Evolutionary conservation across 352 stramenopile genomes (phyloP).

Genomic region (Pythium coloratum): DNA sequence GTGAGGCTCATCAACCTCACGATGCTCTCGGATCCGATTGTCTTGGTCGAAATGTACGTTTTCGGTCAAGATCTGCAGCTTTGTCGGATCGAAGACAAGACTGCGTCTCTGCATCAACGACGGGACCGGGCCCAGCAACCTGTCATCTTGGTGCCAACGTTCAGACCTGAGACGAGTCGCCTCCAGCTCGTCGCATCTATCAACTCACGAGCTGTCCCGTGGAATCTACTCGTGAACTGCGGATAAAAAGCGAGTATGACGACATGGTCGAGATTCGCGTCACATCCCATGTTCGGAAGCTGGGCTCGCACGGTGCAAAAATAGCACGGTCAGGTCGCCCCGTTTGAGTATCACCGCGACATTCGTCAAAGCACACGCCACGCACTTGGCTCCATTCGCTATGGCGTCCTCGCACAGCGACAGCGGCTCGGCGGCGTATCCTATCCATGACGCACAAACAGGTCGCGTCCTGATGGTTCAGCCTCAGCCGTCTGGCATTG

Average conservation of each 20-base stretch:
- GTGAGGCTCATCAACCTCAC: conserved; percentile 22
- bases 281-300: no score
- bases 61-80: conserved; percentile 3
- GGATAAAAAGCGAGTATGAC: neutral
- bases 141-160: neutral
- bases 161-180: neutral
- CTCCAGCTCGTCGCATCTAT: neutral
- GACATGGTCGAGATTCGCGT: no score
- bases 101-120: no score
- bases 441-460: neutral
- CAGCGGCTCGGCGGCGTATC: neutral
- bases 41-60: conserved; percentile 10
- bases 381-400: no score
- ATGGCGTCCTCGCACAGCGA: neutral
- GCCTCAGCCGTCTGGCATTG: conserved; percentile 7
- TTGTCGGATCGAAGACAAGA: neutral
- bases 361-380: no score
- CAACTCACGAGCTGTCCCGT: neutral
- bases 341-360: no score
- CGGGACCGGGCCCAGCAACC: neutral
- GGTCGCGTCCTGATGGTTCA: neutral
- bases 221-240: conserved; percentile 12
- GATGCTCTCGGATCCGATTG: conserved; percentile 20
- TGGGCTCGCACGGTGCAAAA: no score
- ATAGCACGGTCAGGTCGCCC: no score